Conservation (phyloP, 2,329 filamentous ascomycete species). For the Sporothrix mexicana region DNA sequence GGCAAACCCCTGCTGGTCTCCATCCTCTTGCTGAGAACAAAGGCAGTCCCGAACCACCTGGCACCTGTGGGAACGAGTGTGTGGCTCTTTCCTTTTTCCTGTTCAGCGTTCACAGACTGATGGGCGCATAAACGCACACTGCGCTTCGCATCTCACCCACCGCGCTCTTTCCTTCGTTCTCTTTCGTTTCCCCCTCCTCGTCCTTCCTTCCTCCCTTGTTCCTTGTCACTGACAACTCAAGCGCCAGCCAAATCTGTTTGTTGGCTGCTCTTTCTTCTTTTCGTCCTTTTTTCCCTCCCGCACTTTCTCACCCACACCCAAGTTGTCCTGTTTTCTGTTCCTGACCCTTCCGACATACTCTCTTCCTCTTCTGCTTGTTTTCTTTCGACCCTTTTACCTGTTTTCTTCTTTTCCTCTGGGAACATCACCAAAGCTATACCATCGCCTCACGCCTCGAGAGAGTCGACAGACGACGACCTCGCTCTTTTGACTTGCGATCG, state of each 20-base stretch:
- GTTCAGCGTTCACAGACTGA: slow-evolving; percentile 8
- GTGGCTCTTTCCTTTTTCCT: slow-evolving; percentile 20
- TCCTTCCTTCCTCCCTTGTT: slow-evolving; percentile 21
- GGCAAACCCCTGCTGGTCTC: slow-evolving; percentile 35
- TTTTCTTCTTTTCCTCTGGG: slow-evolving; percentile 13
- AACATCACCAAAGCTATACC: slow-evolving; percentile 8
- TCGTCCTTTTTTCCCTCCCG: slow-evolving; percentile 6
- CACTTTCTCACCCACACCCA: slow-evolving; percentile 36
- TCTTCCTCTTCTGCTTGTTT: slow-evolving; percentile 6
- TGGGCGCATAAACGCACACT: background rate
- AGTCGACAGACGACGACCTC: slow-evolving; percentile 12
- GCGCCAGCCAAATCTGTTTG: slow-evolving; percentile 14
- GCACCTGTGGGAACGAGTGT: background rate
- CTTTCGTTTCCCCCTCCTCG: slow-evolving; percentile 16
- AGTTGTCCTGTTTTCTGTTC: slow-evolving; percentile 38
- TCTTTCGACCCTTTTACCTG: background rate
- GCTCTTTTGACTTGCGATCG: slow-evolving; percentile 27
- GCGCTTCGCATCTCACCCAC: slow-evolving; percentile 23
- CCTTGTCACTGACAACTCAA: slow-evolving; percentile 2
- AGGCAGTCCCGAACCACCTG: slow-evolving; percentile 26
- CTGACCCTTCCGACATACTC: background rate
- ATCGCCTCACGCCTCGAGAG: slow-evolving; percentile 18
- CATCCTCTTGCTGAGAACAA: slow-evolving; percentile 21
- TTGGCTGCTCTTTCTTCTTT: slow-evolving; percentile 4
- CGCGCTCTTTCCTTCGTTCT: slow-evolving; percentile 18